Evolutionary conservation across 2,329 filamentous ascomycete species (phyloP).

Genomic region (Tolypocladium paradoxum): DNA sequence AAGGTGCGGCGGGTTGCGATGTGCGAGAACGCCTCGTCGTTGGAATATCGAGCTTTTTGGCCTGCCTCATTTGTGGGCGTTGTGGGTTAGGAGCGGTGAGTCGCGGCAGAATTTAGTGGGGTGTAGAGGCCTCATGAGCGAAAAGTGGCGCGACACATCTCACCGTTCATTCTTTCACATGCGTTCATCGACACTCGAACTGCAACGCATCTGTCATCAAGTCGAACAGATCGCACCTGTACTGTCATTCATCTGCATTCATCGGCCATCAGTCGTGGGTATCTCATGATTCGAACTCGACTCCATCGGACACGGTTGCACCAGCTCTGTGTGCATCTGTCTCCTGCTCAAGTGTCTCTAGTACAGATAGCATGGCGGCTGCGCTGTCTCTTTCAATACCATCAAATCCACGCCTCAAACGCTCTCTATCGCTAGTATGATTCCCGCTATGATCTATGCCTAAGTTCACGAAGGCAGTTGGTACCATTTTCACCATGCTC

Average conservation of each 20-base stretch:
- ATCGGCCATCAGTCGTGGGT: not conserved
- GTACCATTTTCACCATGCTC: not conserved
- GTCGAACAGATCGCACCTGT: not conserved
- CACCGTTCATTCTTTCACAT: not conserved
- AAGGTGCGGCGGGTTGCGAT: conserved; percentile 11
- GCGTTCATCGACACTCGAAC: not conserved
- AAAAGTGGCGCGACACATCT: not conserved
- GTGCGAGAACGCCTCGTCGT: conserved; percentile 12
- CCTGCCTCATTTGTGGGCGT: conserved; percentile 31
- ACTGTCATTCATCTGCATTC: not conserved
- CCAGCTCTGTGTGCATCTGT: not conserved
- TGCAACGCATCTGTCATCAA: not conserved
- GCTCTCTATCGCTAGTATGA: not conserved
- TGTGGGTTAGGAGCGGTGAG: conserved; percentile 30
- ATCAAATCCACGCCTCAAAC: not conserved
- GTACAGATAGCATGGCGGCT: not conserved
- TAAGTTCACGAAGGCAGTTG: not conserved
- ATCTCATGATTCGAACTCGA: not conserved
- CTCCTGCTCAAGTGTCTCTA: not conserved
- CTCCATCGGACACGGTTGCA: not conserved
- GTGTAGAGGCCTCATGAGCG: not conserved
- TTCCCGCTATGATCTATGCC: not conserved
- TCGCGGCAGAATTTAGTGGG: conserved; percentile 21
- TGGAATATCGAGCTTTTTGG: conserved; percentile 34
- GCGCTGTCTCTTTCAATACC: not conserved